These are phyloP conservation scores for Cystofilobasidium bisporidii DNA, from an alignment of 768 basidiomycete species.

Conservation along the genomic window DNA sequence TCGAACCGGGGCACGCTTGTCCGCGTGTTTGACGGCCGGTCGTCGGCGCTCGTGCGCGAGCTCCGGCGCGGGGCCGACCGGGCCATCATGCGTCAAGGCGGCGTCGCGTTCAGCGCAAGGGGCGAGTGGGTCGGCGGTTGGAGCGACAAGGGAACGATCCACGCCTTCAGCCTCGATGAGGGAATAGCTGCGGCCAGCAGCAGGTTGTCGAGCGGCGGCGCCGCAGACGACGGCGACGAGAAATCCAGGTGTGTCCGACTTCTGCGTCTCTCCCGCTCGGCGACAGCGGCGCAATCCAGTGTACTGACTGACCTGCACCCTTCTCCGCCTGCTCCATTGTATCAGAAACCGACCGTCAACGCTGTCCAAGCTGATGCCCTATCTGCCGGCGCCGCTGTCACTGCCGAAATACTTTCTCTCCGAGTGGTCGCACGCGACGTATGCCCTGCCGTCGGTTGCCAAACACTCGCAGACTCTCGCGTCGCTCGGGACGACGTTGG, in stretches of 20 bases:
- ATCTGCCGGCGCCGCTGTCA: slow-evolving; percentile 46
- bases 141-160: slow-evolving; percentile 93
- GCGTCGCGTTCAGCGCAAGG: slow-evolving; percentile 75
- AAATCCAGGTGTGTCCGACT: slow-evolving; percentile 37
- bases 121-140: slow-evolving; percentile 80
- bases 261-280: too few species aligned
- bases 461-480: slow-evolving; percentile 50
- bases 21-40: slow-evolving; percentile 69
- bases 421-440: slow-evolving; percentile 94
- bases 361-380: slow-evolving; percentile 67
- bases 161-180: slow-evolving; percentile 49
- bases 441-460: slow-evolving; percentile 70
- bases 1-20: slow-evolving; percentile 75
- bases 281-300: too few species aligned
- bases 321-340: neutral
- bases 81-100: slow-evolving; percentile 65
- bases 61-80: slow-evolving; percentile 78
- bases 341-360: slow-evolving; percentile 72
- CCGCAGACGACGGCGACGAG: slow-evolving; percentile 44
- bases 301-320: neutral
- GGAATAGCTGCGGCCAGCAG: neutral
- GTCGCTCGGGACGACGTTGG: slow-evolving; percentile 16
- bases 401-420: slow-evolving; percentile 85
- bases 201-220: slow-evolving; percentile 34
- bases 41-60: slow-evolving; percentile 66